Base-by-base conservation (phyloP, 2,329 filamentous ascomycete species). In the Ceratocystis ficicola region DNA sequence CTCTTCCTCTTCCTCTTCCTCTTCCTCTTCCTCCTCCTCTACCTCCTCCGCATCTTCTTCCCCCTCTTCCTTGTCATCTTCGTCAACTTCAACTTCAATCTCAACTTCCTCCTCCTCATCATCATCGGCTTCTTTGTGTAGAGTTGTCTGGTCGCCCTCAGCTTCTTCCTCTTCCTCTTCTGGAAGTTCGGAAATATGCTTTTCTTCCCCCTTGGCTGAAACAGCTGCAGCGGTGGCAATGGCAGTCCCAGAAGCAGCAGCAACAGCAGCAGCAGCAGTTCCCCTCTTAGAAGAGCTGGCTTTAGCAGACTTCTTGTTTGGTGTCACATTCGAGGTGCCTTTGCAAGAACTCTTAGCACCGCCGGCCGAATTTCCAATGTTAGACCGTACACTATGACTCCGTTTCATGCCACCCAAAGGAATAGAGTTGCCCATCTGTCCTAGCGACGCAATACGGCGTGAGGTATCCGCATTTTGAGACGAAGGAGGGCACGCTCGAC, bases 381-480 rank as follows among this genome's bases (percentile, higher is more conserved):
- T 59, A 28, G 55, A 59, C 30, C 88, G 86, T 70, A 90, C 87
- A 67, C 88, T 91, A 73, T 92, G 87, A 73, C 87, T 92, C 68
- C 89, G 82, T 76, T 87, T 87, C 69, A 95, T 79, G 60, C 83
- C 84, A 22, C 83, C 81, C 6, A 76, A 77, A 5, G 85, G 79
- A 44, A 83, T 79, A 72, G 94, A 93, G 73, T 87, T 86, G 65
- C 85, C 89, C 70, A 97, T 95, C 75, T 96, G 90, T 73, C 88
- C 95, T 44, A 97, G 83, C 63, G 90, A 96, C 67, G 95, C 83
- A 71, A 97, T 96, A 62, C 94, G 86, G 50, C 93, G 83, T 48
- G 62, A 63, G 30, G 59, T 36, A 30, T 62, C 44, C 6, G 50
- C 17, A 41, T 28, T 57, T 4, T 60, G 44, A 3, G 50, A 22